Percentiles rank a stretch among this genome's conserved stretches.
Conservation (phyloP, 1,284 basidiomycete genomes). For the Rhodofomes roseus region DNA sequence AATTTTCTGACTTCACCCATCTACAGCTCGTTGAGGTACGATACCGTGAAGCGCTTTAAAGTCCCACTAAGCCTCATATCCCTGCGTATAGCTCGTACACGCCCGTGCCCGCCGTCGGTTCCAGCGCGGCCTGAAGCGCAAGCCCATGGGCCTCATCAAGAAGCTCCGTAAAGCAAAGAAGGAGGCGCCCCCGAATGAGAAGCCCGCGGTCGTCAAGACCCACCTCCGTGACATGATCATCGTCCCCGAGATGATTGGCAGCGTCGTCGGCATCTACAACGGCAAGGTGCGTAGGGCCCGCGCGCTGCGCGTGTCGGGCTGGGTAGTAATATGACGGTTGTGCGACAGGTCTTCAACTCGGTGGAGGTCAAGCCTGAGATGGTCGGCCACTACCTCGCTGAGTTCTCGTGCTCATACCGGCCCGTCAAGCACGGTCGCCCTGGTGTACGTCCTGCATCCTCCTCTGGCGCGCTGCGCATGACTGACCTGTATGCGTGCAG, state of each 20-base stretch:
- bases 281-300: constrained; percentile 72
- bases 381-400: constrained; percentile 98
- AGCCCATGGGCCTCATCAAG: constrained; percentile 99
- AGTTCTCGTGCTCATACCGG: constrained; percentile 94
- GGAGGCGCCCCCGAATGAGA: constrained; percentile 97
- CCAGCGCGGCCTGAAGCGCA: constrained; percentile 98
- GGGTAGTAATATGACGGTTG: background rate
- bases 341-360: constrained; percentile 80
- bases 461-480: constrained; percentile 11
- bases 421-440: constrained; percentile 99
- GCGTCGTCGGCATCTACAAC: constrained; percentile 96
- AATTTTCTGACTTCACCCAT: too few species aligned
- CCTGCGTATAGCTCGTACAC: constrained; percentile 77
- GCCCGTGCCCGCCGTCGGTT: constrained; percentile 98
- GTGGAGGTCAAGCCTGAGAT: constrained; percentile 99
- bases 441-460: constrained; percentile 56
- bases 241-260: constrained; percentile 99
- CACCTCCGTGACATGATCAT: constrained; percentile 99
- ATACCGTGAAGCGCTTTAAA: background rate
- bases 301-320: background rate
- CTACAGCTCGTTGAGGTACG: constrained; percentile 71
- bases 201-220: constrained; percentile 98
- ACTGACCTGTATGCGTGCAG: constrained; percentile 28
- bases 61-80: background rate
- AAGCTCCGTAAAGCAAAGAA: constrained; percentile 99